These are phyloP conservation scores for Gossypium mustelinum DNA, from an alignment of 345 rosid genomes.

Conservation along the genomic window DNA sequence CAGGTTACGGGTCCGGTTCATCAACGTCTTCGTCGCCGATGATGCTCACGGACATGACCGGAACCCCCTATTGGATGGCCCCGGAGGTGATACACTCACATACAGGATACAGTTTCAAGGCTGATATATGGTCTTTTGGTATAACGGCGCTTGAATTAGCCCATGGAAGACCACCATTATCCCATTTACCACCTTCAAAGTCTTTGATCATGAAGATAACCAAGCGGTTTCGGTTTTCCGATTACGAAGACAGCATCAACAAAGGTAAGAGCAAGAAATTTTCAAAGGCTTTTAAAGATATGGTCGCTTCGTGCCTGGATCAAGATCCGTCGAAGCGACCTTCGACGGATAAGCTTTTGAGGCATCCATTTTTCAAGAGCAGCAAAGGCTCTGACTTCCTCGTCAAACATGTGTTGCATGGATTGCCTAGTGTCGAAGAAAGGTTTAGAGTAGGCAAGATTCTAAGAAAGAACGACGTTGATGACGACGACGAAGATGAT, in stretches of 20 bases:
- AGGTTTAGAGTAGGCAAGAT: slow-evolving; percentile 40
- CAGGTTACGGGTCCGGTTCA: slow-evolving; percentile 6
- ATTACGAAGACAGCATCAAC: slow-evolving; percentile 47
- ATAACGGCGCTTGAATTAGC: slow-evolving; percentile 86
- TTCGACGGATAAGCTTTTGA: slow-evolving; percentile 63
- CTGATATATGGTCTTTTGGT: slow-evolving; percentile 95
- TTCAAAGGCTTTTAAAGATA: slow-evolving; percentile 73
- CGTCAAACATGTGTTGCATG: slow-evolving; percentile 49
- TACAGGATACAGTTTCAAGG: slow-evolving; percentile 77
- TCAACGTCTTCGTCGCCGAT: slow-evolving; percentile 33
- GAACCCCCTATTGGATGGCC: slow-evolving; percentile 97
- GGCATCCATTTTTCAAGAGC: slow-evolving; percentile 69
- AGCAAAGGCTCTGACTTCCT: slow-evolving; percentile 58
- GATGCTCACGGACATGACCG: slow-evolving; percentile 60
- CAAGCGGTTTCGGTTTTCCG: slow-evolving; percentile 62
- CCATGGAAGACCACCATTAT: slow-evolving; percentile 76
- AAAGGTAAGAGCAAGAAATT: slow-evolving; percentile 52
- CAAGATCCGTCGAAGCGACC: slow-evolving; percentile 82
- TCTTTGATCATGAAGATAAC: slow-evolving; percentile 80
- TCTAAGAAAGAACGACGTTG: slow-evolving; percentile 8
- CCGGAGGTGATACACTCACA: slow-evolving; percentile 96
- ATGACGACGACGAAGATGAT: slow-evolving; percentile 28
- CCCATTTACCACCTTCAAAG: slow-evolving; percentile 74
- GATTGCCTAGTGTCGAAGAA: slow-evolving; percentile 69
- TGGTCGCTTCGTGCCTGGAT: slow-evolving; percentile 74